phyloP scores from a whole-genome alignment of 1,284 basidiomycete species.

The Hymenochaete sp. region DNA sequence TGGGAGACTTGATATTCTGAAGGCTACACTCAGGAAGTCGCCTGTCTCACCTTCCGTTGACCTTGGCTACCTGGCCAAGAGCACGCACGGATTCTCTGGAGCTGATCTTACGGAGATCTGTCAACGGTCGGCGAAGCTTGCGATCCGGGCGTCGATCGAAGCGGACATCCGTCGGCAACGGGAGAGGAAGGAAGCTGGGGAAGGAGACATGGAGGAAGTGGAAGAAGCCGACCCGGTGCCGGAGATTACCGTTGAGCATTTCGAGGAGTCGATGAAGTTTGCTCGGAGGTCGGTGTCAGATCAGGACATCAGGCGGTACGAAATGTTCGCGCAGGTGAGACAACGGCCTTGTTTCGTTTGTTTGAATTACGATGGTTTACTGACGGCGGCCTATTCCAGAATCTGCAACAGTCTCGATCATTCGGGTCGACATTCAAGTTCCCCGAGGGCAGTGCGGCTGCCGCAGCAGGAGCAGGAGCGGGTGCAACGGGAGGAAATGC shows the following conservation, averaged over 20 bases:
- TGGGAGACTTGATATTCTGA: constrained; percentile 87
- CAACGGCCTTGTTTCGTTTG: constrained; percentile 12
- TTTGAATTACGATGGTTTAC: constrained; percentile 7
- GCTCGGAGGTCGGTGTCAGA: constrained; percentile 89
- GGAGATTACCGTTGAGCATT: constrained; percentile 81
- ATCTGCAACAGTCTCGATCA: constrained; percentile 79
- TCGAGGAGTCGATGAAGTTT: constrained; percentile 96
- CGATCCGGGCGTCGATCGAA: constrained; percentile 93
- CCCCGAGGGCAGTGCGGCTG: constrained; percentile 64
- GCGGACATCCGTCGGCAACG: constrained; percentile 76
- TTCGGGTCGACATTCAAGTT: constrained; percentile 94
- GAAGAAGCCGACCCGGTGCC: constrained; percentile 92
- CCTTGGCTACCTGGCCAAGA: constrained; percentile 83
- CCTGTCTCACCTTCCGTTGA: constrained; percentile 85
- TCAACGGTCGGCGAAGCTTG: constrained; percentile 94
- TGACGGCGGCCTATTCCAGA: constrained; percentile 36
- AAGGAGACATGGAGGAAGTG: constrained; percentile 68
- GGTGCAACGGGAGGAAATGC: constrained; percentile 54
- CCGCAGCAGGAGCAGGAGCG: constrained; percentile 37
- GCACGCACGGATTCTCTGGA: constrained; percentile 97
- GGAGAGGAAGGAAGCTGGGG: constrained; percentile 70
- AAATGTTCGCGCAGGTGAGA: constrained; percentile 77
- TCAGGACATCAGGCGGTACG: constrained; percentile 90
- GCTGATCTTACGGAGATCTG: constrained; percentile 99
- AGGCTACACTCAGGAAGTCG: constrained; percentile 87